Conservation (phyloP, 176 grass and related monocot species). For the Oropetium thomaeum region DNA sequence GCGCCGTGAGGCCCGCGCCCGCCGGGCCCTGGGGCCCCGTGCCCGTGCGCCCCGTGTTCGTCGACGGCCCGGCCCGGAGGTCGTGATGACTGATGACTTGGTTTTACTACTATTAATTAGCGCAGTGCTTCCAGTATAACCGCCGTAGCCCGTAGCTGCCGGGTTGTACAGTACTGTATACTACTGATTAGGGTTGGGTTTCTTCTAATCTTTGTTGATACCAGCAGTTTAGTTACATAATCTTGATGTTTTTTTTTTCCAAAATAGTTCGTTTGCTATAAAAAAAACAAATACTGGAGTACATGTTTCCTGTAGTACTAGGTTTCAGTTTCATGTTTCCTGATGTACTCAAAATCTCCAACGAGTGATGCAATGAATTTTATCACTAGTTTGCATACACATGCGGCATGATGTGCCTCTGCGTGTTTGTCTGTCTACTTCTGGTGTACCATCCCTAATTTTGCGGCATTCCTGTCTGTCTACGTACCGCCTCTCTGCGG, state of each 20-base stretch:
- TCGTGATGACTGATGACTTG: conserved; percentile 40
- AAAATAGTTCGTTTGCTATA: neutral
- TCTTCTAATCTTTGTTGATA: conserved; percentile 5
- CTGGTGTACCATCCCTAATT: neutral
- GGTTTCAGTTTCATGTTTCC: neutral
- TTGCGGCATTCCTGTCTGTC: neutral
- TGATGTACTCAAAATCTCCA: neutral
- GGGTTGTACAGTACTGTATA: neutral
- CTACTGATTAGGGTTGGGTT: conserved; percentile 11
- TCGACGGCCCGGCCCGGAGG: conserved; percentile 42
- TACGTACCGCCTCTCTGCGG: no score
- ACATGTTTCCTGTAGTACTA: no score
- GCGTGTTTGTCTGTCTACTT: neutral
- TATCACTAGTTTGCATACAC: neutral
- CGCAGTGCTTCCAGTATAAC: neutral
- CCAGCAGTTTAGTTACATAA: neutral
- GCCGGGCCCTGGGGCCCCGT: conserved; percentile 41
- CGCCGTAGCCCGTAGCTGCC: neutral
- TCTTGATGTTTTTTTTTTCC: neutral
- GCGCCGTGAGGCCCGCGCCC: neutral
- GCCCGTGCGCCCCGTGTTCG: conserved; percentile 33
- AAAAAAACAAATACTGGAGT: no score
- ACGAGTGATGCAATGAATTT: conserved; percentile 1
- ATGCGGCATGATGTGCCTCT: neutral
- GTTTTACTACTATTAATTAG: no score